phyloP scores from a whole-genome alignment of 2,329 filamentous ascomycete species.

The Penicillium sclerotiorum region DNA sequence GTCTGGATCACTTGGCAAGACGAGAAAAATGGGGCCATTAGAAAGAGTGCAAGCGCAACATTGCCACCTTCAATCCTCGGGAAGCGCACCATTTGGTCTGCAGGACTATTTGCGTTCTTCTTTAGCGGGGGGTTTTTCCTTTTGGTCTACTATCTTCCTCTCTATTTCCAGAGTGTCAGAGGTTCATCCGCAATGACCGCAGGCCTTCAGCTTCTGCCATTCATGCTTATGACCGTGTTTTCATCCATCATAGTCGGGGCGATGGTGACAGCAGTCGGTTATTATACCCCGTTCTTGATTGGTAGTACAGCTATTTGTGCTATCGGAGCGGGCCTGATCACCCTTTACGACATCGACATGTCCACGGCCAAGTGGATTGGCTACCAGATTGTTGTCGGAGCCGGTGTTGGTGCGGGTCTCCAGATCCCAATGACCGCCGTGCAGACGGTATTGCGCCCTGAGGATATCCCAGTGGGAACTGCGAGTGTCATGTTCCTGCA shows the following conservation, averaged over 20 bases:
- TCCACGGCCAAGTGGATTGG: conserved; percentile 30
- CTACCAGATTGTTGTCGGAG: conserved; percentile 32
- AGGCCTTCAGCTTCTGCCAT: conserved; percentile 30
- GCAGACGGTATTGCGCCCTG: conserved; percentile 28
- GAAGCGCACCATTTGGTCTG: conserved; percentile 44
- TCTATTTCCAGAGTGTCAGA: conserved; percentile 36
- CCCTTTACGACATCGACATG: conserved; percentile 24
- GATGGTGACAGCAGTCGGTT: conserved; percentile 21
- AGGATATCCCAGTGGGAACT: conserved; percentile 32
- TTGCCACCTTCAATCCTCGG: conserved; percentile 55
- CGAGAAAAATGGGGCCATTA: no score
- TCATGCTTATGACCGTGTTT: conserved; percentile 22
- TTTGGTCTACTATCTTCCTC: conserved; percentile 31
- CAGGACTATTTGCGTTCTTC: conserved; percentile 31
- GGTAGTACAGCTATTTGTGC: conserved; percentile 20
- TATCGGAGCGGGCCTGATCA: conserved; percentile 32
- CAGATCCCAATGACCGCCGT: conserved; percentile 31
- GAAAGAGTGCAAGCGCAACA: conserved; percentile 54
- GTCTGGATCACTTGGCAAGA: conserved; percentile 53
- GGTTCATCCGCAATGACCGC: conserved; percentile 26
- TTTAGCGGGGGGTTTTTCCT: conserved; percentile 18
- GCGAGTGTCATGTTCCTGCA: conserved; percentile 32
- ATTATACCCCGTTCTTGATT: conserved; percentile 35
- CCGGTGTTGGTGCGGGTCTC: conserved; percentile 30
- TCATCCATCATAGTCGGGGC: conserved; percentile 15